These are phyloP conservation scores for Sporothrix euskadiensis DNA, from an alignment of 2,329 filamentous ascomycete species.

Conservation along the genomic window DNA sequence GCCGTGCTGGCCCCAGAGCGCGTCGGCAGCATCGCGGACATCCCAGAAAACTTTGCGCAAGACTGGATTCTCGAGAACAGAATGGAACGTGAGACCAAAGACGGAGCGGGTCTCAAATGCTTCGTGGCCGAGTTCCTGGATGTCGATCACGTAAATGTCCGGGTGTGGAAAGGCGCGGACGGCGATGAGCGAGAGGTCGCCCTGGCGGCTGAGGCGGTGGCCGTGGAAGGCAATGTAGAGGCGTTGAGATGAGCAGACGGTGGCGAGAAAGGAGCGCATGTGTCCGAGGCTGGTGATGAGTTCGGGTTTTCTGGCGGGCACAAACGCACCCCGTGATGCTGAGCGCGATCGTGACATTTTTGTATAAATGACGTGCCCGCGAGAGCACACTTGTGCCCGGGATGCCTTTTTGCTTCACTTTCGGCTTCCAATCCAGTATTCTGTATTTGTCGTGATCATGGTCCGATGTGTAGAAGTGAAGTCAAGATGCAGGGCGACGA, in stretches of 20 bases:
- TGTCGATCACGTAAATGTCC: constrained; percentile 33
- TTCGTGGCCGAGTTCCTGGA: constrained; percentile 31
- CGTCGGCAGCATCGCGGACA: constrained; percentile 37
- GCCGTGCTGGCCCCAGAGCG: constrained; percentile 34
- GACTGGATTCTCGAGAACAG: constrained; percentile 32
- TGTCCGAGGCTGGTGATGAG: background rate
- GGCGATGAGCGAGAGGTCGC: constrained; percentile 33
- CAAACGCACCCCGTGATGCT: background rate
- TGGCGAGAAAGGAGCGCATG: constrained; percentile 5
- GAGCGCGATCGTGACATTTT: background rate
- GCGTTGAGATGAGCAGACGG: constrained; percentile 3
- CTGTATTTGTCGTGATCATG: background rate
- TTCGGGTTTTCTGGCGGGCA: background rate
- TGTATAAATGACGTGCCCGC: background rate
- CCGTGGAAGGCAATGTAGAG: constrained; percentile 35
- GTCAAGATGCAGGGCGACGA: background rate
- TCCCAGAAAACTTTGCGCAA: constrained; percentile 36
- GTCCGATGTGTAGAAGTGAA: background rate
- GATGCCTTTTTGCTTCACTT: background rate
- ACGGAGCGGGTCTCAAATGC: constrained; percentile 29
- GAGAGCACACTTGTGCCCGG: background rate
- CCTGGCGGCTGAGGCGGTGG: constrained; percentile 31
- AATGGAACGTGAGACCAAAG: constrained; percentile 31
- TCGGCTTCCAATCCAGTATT: background rate
- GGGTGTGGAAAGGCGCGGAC: constrained; percentile 31